Percentiles rank a stretch among this genome's conserved stretches.
Evolutionary conservation across 768 basidiomycete species (phyloP).

Genomic region (Rhizopogon vinicolor): DNA sequence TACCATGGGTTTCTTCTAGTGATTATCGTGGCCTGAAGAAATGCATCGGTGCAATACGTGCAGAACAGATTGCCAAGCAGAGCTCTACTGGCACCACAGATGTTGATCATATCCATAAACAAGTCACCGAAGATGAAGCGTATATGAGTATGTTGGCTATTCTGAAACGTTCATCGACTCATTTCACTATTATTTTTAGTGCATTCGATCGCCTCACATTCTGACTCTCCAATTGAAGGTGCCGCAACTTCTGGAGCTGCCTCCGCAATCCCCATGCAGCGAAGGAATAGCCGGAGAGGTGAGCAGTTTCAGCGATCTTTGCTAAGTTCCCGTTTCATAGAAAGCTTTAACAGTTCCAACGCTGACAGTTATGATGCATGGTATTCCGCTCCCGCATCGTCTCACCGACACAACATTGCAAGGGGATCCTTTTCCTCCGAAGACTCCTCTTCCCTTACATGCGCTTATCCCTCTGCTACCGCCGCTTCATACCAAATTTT

Average conservation of each 20-base stretch:
- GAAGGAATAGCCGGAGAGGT: conserved; percentile 8
- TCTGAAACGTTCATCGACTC: neutral
- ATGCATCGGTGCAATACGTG: conserved; percentile 52
- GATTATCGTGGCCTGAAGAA: conserved; percentile 73
- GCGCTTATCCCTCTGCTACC: conserved; percentile 53
- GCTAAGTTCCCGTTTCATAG: neutral
- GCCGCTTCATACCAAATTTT: conserved; percentile 64
- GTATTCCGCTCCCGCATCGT: conserved; percentile 3
- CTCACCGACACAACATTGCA: conserved; percentile 8
- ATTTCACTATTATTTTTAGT: neutral
- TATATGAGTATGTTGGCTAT: neutral
- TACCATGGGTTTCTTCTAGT: conserved; percentile 30
- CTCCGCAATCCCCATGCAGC: neutral
- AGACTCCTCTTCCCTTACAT: conserved; percentile 30
- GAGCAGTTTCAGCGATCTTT: neutral
- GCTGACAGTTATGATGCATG: conserved; percentile 8
- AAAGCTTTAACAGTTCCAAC: conserved; percentile 6
- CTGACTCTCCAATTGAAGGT: neutral
- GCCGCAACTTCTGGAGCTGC: no score
- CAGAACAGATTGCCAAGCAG: conserved; percentile 20
- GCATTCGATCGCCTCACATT: neutral
- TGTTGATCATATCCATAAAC: neutral
- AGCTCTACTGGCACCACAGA: conserved; percentile 8
- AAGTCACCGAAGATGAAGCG: conserved; percentile 1
- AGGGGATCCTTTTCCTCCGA: neutral